Percentiles rank a stretch among this genome's conserved stretches.
phyloP scores from a whole-genome alignment of 768 basidiomycete genomes.

The Chiua virens region DNA sequence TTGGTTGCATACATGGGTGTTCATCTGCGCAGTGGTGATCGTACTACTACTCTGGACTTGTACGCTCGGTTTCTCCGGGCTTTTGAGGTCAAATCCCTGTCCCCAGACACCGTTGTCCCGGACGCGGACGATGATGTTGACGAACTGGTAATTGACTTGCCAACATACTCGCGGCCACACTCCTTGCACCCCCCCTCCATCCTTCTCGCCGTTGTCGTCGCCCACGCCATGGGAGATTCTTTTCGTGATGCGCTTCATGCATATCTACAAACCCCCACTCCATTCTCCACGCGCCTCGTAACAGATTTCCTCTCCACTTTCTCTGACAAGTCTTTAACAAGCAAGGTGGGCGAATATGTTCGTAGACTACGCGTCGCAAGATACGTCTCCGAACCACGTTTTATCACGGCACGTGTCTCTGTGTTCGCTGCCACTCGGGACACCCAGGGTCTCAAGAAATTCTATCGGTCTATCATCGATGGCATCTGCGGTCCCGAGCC shows the following conservation, averaged over 20 bases:
- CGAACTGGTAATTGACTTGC: slow-evolving; percentile 24
- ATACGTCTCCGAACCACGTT: slow-evolving; percentile 48
- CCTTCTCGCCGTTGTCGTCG: slow-evolving; percentile 56
- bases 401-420: slow-evolving; percentile 50
- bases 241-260: slow-evolving; percentile 55
- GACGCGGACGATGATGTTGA: slow-evolving; percentile 22
- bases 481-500: slow-evolving; percentile 52
- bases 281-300: slow-evolving; percentile 35
- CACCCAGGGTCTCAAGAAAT: slow-evolving; percentile 35
- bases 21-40: slow-evolving; percentile 42
- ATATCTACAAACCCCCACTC: slow-evolving; percentile 40
- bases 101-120: slow-evolving; percentile 10
- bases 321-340: slow-evolving; percentile 34
- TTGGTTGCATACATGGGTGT: slow-evolving; percentile 50
- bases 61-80: slow-evolving; percentile 40
- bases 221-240: slow-evolving; percentile 57
- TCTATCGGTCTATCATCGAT: slow-evolving; percentile 52
- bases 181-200: slow-evolving; percentile 31
- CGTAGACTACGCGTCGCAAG: slow-evolving; percentile 51
- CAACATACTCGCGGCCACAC: slow-evolving; percentile 15
- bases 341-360: slow-evolving; percentile 46
- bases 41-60: slow-evolving; percentile 44
- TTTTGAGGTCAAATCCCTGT: slow-evolving; percentile 16
- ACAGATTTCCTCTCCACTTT: slow-evolving; percentile 43
- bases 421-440: slow-evolving; percentile 42